Evolutionary conservation across 1,284 basidiomycete genomes (phyloP).

Genomic region (Heterobasidion parviporum): DNA sequence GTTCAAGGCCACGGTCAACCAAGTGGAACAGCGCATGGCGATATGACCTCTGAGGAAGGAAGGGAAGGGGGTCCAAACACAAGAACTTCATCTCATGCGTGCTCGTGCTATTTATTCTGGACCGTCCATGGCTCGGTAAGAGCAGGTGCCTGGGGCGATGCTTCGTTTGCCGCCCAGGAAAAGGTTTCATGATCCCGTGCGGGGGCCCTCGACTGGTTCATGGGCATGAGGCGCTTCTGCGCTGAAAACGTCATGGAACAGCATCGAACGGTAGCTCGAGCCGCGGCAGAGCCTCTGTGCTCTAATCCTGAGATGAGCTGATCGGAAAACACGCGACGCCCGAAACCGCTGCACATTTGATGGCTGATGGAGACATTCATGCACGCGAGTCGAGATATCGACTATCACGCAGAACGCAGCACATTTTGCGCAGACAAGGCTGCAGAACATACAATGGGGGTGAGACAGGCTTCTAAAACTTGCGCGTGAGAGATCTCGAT

Average conservation of each 20-base stretch:
- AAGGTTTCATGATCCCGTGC: not conserved
- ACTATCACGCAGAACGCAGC: no score
- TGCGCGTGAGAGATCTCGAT: no score
- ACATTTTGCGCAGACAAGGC: no score
- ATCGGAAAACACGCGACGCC: no score
- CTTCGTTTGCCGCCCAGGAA: not conserved
- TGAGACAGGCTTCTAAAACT: no score
- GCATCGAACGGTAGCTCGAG: no score
- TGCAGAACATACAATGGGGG: no score
- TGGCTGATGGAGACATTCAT: no score
- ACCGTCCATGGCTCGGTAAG: not conserved
- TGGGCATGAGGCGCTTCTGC: not conserved
- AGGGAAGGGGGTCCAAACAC: not conserved
- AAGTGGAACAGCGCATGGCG: constrained; percentile 6
- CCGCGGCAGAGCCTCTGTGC: no score
- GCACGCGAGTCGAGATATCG: no score
- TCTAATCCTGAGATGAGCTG: no score
- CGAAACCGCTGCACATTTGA: no score
- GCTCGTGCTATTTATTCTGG: not conserved
- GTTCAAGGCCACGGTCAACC: constrained; percentile 5
- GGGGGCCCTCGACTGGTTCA: not conserved
- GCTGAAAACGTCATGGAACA: not conserved
- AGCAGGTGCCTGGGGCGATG: not conserved
- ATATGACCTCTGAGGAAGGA: not conserved
- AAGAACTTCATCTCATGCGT: not conserved